Conservation (phyloP, 345 rosid species). For the Psidium guajava region DNA sequence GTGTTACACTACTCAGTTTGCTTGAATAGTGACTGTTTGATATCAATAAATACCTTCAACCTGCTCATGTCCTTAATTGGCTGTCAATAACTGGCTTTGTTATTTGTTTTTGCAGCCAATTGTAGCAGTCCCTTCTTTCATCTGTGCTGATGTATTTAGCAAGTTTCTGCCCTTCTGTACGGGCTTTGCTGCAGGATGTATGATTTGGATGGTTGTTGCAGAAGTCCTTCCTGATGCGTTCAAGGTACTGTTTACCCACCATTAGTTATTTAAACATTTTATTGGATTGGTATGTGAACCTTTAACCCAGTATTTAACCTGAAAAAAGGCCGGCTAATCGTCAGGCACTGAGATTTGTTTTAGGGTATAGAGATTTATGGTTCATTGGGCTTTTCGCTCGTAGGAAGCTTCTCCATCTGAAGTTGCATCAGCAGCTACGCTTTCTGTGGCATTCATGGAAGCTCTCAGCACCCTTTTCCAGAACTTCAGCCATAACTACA, state of each 20-base stretch:
- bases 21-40: not conserved
- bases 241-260: slow-evolving; percentile 40
- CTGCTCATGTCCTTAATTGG: not conserved
- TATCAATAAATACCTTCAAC: not conserved
- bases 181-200: slow-evolving; percentile 99
- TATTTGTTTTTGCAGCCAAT: slow-evolving; percentile 50
- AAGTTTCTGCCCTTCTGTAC: slow-evolving; percentile 96
- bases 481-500: slow-evolving; percentile 76
- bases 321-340: not conserved
- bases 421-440: slow-evolving; percentile 92
- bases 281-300: not conserved
- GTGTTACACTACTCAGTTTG: not conserved
- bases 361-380: not conserved
- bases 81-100: not conserved
- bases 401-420: slow-evolving; percentile 93
- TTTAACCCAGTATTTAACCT: not conserved
- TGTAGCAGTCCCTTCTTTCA: slow-evolving; percentile 95
- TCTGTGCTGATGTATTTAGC: slow-evolving; percentile 94
- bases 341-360: not conserved
- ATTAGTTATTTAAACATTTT: not conserved
- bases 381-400: not conserved
- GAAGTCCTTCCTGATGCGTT: slow-evolving; percentile 99
- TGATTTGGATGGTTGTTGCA: slow-evolving; percentile 99
- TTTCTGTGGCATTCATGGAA: slow-evolving; percentile 98
- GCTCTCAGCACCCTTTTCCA: slow-evolving; percentile 74